Evolutionary conservation across 2,329 filamentous ascomycete species (phyloP), one percentile per base, ranked within the genome.

Genomic region (Trichoderma simmonsii): DNA sequence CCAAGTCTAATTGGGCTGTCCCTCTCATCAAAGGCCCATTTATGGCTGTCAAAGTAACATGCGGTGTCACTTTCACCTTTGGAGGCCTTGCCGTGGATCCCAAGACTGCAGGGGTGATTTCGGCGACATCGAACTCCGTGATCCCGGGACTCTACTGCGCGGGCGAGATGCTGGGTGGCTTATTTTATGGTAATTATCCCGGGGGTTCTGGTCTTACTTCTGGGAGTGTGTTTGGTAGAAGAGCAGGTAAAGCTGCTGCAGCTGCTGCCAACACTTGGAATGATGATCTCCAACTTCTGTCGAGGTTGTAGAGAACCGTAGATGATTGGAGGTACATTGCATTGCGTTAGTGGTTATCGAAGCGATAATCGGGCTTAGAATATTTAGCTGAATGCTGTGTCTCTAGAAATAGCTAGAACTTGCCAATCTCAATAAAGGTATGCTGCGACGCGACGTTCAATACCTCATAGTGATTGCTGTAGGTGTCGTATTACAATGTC

Each of bases 11-110:
- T 74, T 92, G 90, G 90, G 90, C 90, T 0, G 74, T 89, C 6
- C 85, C 90, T 0, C 75, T 92, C 8, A 83, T 86, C 48, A 78
- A 87, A 73, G 81, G 82, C 0, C 90, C 90, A 0, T 92, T 89
- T 75, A 79, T 90, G 28, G 90, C 90, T 1, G 86, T 92, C 60
- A 88, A 3, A 87, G 39, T 43, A 43, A 43, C 86, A 4, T 89
- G 88, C 60, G 90, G 91, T 1, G 85, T 92, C 18, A 92, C 90
- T 0, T 92, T 92, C 75, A 92, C 90, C 0, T 92, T 92, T 80
- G 90, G 90, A 1, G 90, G 90, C 0, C 79, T 92, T 7, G 83
- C 84, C 6, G 85, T 90, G 2, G 84, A 88, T 63, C 83, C 88
- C 0, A 78, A 86, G 28, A 90, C 87, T 0, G 84, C 87, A 0